A percentile compares a stretch with the other conserved stretches of the same genome.
Conservation (phyloP, 176 grass and related monocot species). For the Poa pratensis region DNA sequence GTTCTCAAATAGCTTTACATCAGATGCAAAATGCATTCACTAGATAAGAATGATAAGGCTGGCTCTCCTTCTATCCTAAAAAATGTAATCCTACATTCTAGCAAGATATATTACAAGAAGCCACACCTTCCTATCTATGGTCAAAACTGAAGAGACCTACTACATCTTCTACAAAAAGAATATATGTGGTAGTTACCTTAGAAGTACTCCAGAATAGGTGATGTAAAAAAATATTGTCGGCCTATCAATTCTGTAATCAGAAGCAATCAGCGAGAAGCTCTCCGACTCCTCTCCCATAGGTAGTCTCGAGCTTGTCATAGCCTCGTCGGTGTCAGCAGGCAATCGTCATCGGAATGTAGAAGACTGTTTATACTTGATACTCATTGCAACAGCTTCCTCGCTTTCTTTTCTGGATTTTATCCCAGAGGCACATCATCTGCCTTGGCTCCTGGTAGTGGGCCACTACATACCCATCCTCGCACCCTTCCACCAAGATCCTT, state of each 20-base stretch:
- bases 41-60: constrained; percentile 36
- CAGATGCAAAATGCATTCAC: constrained; percentile 29
- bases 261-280: not conserved
- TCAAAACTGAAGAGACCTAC: constrained; percentile 31
- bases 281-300: not conserved
- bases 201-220: not conserved
- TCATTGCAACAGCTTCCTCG: constrained; percentile 77
- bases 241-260: constrained; percentile 8
- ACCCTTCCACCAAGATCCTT: constrained; percentile 76
- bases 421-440: constrained; percentile 96
- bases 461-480: constrained; percentile 84
- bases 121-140: constrained; percentile 35
- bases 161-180: constrained; percentile 25
- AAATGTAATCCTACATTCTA: constrained; percentile 46
- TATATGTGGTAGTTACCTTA: constrained; percentile 10
- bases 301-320: not conserved
- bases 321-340: constrained; percentile 10
- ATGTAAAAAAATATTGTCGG: constrained; percentile 29
- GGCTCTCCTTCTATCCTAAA: constrained; percentile 34
- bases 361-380: not conserved
- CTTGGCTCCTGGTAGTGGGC: constrained; percentile 97
- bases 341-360: not conserved
- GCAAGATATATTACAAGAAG: constrained; percentile 43
- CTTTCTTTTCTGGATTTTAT: constrained; percentile 76
- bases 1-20: constrained; percentile 46